A percentile compares a stretch with the other conserved stretches of the same genome.
phyloP scores from a whole-genome alignment of 768 basidiomycete genomes.

The Amanita inopinata region DNA sequence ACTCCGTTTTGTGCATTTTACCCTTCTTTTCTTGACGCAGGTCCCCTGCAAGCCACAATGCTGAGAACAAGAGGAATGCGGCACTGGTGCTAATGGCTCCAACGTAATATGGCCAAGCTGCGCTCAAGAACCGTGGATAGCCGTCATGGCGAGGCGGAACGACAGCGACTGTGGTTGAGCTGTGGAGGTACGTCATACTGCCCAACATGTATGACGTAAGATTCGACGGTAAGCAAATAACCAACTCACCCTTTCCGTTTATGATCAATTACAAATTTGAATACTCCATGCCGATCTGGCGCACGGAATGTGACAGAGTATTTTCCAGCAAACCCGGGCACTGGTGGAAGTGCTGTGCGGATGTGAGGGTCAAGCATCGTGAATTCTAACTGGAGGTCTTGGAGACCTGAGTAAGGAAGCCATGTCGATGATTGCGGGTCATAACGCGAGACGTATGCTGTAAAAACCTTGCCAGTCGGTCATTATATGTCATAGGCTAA shows the following conservation, averaged over 20 bases:
- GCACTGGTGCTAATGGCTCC: slow-evolving; percentile 85
- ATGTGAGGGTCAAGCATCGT: slow-evolving; percentile 98
- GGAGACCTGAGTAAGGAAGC: slow-evolving; percentile 60
- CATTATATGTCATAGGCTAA: not conserved
- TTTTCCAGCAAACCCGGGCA: slow-evolving; percentile 44
- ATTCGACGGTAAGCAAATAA: slow-evolving; percentile 1
- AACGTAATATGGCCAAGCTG: slow-evolving; percentile 93
- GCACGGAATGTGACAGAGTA: slow-evolving; percentile 82
- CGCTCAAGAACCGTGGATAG: slow-evolving; percentile 90
- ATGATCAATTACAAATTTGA: slow-evolving; percentile 91
- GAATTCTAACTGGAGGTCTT: slow-evolving; percentile 89
- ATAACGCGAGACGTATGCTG: slow-evolving; percentile 62
- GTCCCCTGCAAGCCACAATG: slow-evolving; percentile 82
- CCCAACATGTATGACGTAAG: too few species aligned
- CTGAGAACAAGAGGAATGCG: slow-evolving; percentile 80
- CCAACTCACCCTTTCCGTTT: slow-evolving; percentile 73
- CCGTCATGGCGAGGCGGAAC: slow-evolving; percentile 93
- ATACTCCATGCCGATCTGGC: slow-evolving; percentile 96
- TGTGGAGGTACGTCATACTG: slow-evolving; percentile 69
- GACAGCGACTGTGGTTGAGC: slow-evolving; percentile 71
- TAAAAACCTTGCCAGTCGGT: slow-evolving; percentile 47
- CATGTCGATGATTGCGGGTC: slow-evolving; percentile 47
- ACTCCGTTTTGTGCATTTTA: slow-evolving; percentile 34
- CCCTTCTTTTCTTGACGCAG: slow-evolving; percentile 50
- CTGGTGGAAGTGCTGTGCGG: slow-evolving; percentile 64